Base-by-base conservation (phyloP, 306 rosid species). In the Quercus alba region DNA sequence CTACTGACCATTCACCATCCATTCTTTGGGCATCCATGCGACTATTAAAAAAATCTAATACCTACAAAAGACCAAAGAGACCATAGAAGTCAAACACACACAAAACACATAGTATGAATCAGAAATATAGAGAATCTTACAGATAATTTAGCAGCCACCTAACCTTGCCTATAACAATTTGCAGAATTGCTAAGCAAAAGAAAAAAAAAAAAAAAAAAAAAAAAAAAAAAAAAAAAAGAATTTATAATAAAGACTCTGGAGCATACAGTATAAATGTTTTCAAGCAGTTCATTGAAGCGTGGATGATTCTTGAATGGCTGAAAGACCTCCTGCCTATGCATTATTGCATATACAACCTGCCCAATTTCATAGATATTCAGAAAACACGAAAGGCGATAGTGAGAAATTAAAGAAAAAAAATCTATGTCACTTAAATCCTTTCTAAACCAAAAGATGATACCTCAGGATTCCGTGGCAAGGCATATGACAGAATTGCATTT, bases 301-400 rank as follows among this genome's bases (percentile, higher is more conserved):
- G 97, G 98, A 78, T 96, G 99, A 87, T 69, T 88, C 93, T 88
- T 96, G 89, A 93, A 96, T 79, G 99, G 97, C 86, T 87, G 94
- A 91, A 96, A 96, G 78, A 96, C 93, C 84, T 96, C 99, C 88
- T 96, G 98, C 84, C 99, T 83, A 90, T 96, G 98, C 97, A 96
- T 91, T 79, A 93, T 81, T 62, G 99, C 98, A 87, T 96, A 96
- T 62, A 96, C 82, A 77, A 96, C 97, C 99, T 96, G 92, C 80
- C 59, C 75, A 85, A 77, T 71, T 77, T 58, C 77, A 79, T 41
- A 81, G 68, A 70, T n/a, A 56, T 6, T 75, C 14, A 18, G 57
- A 79, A 79, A 76, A 25, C 18, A 31, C 64, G 14, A 57, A 56
- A 59, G 54, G 73, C 35, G 56, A 35, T 12, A 38, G 46, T 21